Percentiles rank a stretch among this genome's conserved stretches.
These are phyloP conservation scores for Xylaria sp. DNA, from an alignment of 2,329 filamentous ascomycete species.

Conservation along the genomic window DNA sequence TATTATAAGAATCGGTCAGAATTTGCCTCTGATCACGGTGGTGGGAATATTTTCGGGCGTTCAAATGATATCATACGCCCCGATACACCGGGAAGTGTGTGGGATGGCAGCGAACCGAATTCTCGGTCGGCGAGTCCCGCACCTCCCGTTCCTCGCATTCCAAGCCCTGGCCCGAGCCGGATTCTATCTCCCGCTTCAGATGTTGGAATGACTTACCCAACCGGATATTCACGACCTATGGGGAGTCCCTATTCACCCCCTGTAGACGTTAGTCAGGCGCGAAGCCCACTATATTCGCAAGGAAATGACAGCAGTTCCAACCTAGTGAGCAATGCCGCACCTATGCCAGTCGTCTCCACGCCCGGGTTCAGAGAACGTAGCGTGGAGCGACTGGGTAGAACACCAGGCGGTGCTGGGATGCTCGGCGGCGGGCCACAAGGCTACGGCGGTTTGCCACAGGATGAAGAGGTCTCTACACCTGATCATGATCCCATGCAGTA, in stretches of 20 bases:
- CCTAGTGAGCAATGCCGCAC: conserved; percentile 64
- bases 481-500: conserved; percentile 61
- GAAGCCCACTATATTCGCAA: conserved; percentile 62
- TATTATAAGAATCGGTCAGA: conserved; percentile 92
- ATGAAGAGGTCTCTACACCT: conserved; percentile 53
- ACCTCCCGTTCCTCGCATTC: conserved; percentile 44
- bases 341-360: conserved; percentile 57
- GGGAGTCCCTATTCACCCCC: conserved; percentile 46
- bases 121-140: conserved; percentile 65
- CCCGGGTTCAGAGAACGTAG: conserved; percentile 52
- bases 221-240: conserved; percentile 43
- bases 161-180: conserved; percentile 46
- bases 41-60: conserved; percentile 73
- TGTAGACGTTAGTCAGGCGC: conserved; percentile 49
- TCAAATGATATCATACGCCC: conserved; percentile 69
- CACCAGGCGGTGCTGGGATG: conserved; percentile 55
- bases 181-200: conserved; percentile 43
- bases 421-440: conserved; percentile 68
- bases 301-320: conserved; percentile 65
- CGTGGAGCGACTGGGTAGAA: conserved; percentile 46
- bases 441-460: conserved; percentile 70
- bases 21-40: conserved; percentile 88
- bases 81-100: conserved; percentile 68
- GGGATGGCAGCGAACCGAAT: conserved; percentile 55
- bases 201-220: conserved; percentile 44